Percentiles rank a stretch among this genome's conserved stretches.
Evolutionary conservation across 1,284 basidiomycete species (phyloP).

Genomic region (Cystobasidiaceae sp.): DNA sequence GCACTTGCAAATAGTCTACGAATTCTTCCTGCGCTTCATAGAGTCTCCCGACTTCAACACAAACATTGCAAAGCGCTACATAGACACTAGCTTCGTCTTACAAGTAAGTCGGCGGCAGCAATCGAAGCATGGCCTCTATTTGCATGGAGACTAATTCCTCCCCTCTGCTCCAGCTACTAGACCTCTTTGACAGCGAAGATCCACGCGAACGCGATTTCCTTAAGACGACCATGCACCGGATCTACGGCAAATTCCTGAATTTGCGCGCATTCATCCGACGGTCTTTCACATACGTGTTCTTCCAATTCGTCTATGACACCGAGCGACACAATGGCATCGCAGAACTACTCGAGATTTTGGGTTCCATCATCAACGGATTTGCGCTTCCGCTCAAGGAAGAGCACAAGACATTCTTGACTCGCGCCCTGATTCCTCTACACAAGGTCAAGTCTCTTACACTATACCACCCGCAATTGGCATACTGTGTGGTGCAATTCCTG

Average conservation of each 20-base stretch:
- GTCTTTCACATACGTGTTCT: constrained; percentile 99
- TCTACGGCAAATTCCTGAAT: constrained; percentile 99
- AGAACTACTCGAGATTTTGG: constrained; percentile 94
- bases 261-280: constrained; percentile 96
- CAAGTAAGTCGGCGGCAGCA: constrained; percentile 48
- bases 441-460: constrained; percentile 95
- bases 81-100: constrained; percentile 93
- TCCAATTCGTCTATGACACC: constrained; percentile 97
- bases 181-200: constrained; percentile 98
- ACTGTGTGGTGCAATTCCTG: constrained; percentile 97
- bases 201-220: constrained; percentile 98
- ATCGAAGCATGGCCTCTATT: not conserved
- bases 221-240: constrained; percentile 97
- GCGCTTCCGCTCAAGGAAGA: constrained; percentile 97
- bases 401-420: constrained; percentile 96
- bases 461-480: constrained; percentile 97
- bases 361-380: constrained; percentile 99
- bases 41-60: constrained; percentile 98
- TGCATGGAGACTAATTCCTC: not conserved
- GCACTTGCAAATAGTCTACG: constrained; percentile 98
- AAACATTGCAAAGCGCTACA: constrained; percentile 93
- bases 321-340: constrained; percentile 99
- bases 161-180: constrained; percentile 71
- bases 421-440: constrained; percentile 93
- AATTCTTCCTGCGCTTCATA: constrained; percentile 98